A percentile compares a stretch with the other conserved stretches of the same genome.
Conservation (phyloP, 768 basidiomycete genomes). For the Boletus fagicola region DNA sequence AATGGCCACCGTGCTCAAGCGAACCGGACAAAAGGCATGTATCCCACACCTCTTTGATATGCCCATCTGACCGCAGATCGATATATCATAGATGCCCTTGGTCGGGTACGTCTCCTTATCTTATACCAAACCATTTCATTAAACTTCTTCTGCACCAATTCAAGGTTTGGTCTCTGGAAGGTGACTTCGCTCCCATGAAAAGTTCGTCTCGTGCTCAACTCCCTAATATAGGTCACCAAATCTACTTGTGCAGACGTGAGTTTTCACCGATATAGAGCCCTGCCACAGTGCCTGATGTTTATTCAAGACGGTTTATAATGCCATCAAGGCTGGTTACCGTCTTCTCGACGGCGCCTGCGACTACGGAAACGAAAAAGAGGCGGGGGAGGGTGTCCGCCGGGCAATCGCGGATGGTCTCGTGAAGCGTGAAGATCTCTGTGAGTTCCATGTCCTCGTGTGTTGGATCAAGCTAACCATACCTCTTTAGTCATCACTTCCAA, state of each 20-base stretch:
- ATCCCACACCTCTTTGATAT: neutral
- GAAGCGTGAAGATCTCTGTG: conserved; percentile 84
- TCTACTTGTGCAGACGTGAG: conserved; percentile 58
- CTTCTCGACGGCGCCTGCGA: conserved; percentile 85
- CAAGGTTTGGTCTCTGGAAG: conserved; percentile 75
- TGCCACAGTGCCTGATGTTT: conserved; percentile 1
- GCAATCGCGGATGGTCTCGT: conserved; percentile 82
- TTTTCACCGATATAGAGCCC: neutral
- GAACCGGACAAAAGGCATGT: conserved; percentile 58
- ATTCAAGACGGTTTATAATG: conserved; percentile 71
- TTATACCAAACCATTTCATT: neutral
- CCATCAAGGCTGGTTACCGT: conserved; percentile 83
- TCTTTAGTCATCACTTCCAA: conserved; percentile 78
- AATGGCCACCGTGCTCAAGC: conserved; percentile 56
- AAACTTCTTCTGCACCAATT: conserved; percentile 1
- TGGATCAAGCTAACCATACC: neutral
- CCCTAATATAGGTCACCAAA: conserved; percentile 49
- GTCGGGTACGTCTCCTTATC: conserved; percentile 48
- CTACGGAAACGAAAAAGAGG: conserved; percentile 88
- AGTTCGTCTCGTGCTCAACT: conserved; percentile 1
- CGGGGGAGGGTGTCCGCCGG: conserved; percentile 71
- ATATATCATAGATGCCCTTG: conserved; percentile 58
- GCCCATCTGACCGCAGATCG: neutral
- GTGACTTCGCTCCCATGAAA: conserved; percentile 31
- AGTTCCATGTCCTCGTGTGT: conserved; percentile 28